Evolutionary conservation across 106 monocot genomes (phyloP).

Genomic region (Dendrobium officinale): DNA sequence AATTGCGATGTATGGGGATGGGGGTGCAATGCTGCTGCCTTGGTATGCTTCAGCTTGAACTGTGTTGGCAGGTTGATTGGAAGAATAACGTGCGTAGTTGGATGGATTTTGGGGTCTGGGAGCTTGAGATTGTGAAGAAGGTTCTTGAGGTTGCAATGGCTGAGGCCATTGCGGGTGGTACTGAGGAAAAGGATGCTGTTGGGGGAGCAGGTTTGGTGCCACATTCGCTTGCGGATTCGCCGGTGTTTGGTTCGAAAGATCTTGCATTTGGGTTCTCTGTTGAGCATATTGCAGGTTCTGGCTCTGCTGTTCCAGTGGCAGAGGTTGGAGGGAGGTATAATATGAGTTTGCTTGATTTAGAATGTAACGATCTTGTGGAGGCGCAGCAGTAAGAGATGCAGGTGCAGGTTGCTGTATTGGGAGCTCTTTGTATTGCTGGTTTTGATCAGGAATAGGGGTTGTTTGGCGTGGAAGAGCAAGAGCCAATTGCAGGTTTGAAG

Average conservation of each 20-base stretch:
- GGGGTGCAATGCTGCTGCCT: conserved; percentile 11
- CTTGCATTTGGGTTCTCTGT: conserved; percentile 29
- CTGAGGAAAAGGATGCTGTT: conserved; percentile 23
- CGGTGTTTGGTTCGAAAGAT: conserved; percentile 20
- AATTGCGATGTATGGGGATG: conserved; percentile 20
- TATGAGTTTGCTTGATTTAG: conserved; percentile 33
- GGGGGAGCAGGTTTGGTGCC: conserved; percentile 20
- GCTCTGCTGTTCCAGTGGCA: conserved; percentile 37
- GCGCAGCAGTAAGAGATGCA: conserved; percentile 8
- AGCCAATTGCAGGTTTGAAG: conserved; percentile 55
- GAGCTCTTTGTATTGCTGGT: conserved; percentile 4
- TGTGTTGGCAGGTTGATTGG: conserved; percentile 32
- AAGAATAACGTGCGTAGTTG: conserved; percentile 30
- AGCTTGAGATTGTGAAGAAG: conserved; percentile 26
- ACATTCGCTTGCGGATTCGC: too few species aligned
- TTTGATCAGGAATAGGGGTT: conserved; percentile 20
- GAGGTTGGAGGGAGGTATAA: conserved; percentile 27
- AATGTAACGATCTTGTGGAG: conserved; percentile 33
- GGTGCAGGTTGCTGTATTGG: conserved; percentile 18
- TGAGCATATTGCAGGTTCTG: conserved; percentile 37
- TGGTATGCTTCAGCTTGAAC: conserved; percentile 27
- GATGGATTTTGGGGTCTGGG: conserved; percentile 34
- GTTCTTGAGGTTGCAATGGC: conserved; percentile 16
- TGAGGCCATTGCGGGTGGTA: conserved; percentile 29
- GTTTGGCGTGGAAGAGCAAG: conserved; percentile 49